Evolutionary conservation across 345 rosid species (phyloP).

Genomic region (Gossypium ekmanianum): DNA sequence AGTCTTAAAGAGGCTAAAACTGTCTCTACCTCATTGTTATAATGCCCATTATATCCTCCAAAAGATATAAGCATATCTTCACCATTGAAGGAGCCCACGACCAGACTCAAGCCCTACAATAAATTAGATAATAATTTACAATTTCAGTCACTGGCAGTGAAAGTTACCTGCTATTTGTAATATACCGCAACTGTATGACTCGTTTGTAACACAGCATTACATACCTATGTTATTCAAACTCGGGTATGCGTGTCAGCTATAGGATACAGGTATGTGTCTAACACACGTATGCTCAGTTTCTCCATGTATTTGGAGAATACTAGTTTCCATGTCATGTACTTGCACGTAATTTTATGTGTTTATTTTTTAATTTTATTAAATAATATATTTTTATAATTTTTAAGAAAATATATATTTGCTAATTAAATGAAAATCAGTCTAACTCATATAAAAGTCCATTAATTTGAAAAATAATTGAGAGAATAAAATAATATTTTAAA

Average conservation of each 20-base stretch:
- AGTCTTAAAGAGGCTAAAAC: slow-evolving; percentile 13
- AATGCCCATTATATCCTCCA: slow-evolving; percentile 97
- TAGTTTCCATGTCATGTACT: too few species aligned
- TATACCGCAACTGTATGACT: not conserved
- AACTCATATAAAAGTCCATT: too few species aligned
- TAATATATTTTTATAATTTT: too few species aligned
- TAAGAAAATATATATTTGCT: too few species aligned
- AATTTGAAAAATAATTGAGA: too few species aligned
- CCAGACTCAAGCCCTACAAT: slow-evolving; percentile 87
- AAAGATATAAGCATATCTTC: slow-evolving; percentile 89
- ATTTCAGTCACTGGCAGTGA: not conserved
- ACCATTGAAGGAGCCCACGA: slow-evolving; percentile 68
- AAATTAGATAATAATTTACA: slow-evolving; percentile 8
- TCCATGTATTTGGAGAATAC: not conserved
- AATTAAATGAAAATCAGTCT: too few species aligned
- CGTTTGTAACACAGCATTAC: not conserved
- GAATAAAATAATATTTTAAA: too few species aligned
- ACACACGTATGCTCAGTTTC: not conserved
- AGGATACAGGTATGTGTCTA: not conserved
- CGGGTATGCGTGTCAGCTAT: not conserved
- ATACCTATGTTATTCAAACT: not conserved
- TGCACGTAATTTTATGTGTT: too few species aligned
- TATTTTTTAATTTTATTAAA: too few species aligned
- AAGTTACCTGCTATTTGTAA: not conserved
- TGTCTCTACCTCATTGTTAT: slow-evolving; percentile 72